Percentiles rank a stretch among this genome's conserved stretches.
Evolutionary conservation across 2,329 filamentous ascomycete species (phyloP).

Genomic region (Huntiella decipiens): DNA sequence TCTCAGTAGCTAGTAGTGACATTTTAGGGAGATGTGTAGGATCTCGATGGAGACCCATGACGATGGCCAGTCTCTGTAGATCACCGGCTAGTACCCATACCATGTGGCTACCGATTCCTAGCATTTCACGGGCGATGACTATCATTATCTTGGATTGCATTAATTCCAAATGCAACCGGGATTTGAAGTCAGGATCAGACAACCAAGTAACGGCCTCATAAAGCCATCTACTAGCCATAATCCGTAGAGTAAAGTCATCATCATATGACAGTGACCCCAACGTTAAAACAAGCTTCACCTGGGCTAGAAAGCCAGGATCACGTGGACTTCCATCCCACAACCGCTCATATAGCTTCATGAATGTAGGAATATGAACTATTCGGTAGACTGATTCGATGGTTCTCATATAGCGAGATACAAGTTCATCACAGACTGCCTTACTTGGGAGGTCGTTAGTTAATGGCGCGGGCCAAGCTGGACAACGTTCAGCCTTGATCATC

Average conservation of each 20-base stretch:
- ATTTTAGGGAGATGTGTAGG: conserved; percentile 22
- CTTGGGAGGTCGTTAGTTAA: conserved; percentile 27
- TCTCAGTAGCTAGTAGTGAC: conserved; percentile 21
- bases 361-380: conserved; percentile 32
- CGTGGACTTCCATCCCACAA: conserved; percentile 23
- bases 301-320: conserved; percentile 30
- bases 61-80: conserved; percentile 26
- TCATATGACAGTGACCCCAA: conserved; percentile 35
- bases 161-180: conserved; percentile 27
- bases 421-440: conserved; percentile 24
- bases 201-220: conserved; percentile 38
- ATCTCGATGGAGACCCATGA: conserved; percentile 33
- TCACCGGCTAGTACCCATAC: conserved; percentile 28
- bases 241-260: conserved; percentile 28
- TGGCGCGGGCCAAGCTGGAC: conserved; percentile 27
- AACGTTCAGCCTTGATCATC: conserved; percentile 29
- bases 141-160: conserved; percentile 29
- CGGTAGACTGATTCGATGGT: conserved; percentile 29
- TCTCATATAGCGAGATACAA: conserved; percentile 30
- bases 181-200: conserved; percentile 33
- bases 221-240: conserved; percentile 34
- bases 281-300: conserved; percentile 38
- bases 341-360: conserved; percentile 28
- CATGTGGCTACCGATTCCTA: conserved; percentile 24
- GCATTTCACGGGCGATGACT: conserved; percentile 23